Evolutionary conservation across 208 protist species (phyloP).

Genomic region (Leishmania aethiopica): DNA sequence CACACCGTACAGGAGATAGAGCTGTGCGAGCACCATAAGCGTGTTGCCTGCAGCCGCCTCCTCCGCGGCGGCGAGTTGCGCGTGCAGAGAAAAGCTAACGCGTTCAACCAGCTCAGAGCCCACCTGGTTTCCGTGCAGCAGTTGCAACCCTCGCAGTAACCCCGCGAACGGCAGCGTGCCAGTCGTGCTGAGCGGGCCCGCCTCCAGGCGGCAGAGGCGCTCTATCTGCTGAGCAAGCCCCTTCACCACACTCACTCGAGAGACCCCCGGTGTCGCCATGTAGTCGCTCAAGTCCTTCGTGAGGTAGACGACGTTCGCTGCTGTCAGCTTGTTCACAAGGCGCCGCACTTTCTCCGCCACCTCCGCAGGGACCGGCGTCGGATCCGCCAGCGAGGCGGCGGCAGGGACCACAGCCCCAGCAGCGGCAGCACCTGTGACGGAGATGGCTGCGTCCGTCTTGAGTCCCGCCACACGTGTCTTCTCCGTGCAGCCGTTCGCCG

Average conservation of each 20-base stretch:
- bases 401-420: not conserved
- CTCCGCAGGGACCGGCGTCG: conserved; percentile 20
- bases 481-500: not conserved
- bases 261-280: conserved; percentile 35
- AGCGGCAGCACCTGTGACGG: not conserved
- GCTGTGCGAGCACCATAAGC: conserved; percentile 70
- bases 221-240: conserved; percentile 60
- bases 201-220: conserved; percentile 57
- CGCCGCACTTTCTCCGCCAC: conserved; percentile 52
- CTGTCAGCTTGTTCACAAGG: conserved; percentile 78
- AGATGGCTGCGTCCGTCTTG: not conserved
- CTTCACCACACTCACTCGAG: conserved; percentile 59
- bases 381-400: conserved; percentile 3
- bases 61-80: conserved; percentile 43
- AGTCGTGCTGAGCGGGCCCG: conserved; percentile 55
- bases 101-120: conserved; percentile 73
- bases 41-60: conserved; percentile 61
- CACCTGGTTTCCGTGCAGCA: conserved; percentile 70
- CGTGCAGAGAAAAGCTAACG: conserved; percentile 47
- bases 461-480: not conserved
- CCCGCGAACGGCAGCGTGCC: conserved; percentile 75
- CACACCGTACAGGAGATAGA: conserved; percentile 75
- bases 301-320: conserved; percentile 74
- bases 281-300: conserved; percentile 64
- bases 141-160: conserved; percentile 74